Percentiles rank a stretch among this genome's conserved stretches.
phyloP scores from a whole-genome alignment of 371 early-diverging fungal species.

The Apophysomyces sp. region DNA sequence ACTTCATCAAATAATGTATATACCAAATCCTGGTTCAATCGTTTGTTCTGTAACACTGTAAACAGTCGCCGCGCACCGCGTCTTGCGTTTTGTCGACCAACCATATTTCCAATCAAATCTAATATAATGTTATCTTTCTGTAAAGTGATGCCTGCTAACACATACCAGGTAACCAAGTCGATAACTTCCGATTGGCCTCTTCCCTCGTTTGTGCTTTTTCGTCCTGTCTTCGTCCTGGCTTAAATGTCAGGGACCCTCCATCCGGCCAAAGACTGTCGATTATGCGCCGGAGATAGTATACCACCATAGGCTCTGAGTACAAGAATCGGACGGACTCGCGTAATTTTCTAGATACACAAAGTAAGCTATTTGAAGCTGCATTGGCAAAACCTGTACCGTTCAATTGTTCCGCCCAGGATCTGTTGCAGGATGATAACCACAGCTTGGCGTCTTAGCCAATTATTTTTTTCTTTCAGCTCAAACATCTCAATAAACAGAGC shows the following conservation, averaged over 20 bases:
- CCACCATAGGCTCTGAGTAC: slow-evolving; percentile 44
- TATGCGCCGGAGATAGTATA: slow-evolving; percentile 34
- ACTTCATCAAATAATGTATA: slow-evolving; percentile 77
- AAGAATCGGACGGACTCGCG: slow-evolving; percentile 40
- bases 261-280: slow-evolving; percentile 55
- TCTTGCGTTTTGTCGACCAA: slow-evolving; percentile 81
- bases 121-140: slow-evolving; percentile 14
- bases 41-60: slow-evolving; percentile 71
- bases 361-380: not conserved
- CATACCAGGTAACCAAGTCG: slow-evolving; percentile 62
- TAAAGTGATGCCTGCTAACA: not conserved
- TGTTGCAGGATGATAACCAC: slow-evolving; percentile 82
- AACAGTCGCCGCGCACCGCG: slow-evolving; percentile 75
- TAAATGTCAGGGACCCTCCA: slow-evolving; percentile 34
- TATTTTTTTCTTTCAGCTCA: slow-evolving; percentile 82
- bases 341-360: slow-evolving; percentile 32
- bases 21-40: slow-evolving; percentile 76
- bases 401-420: slow-evolving; percentile 84
- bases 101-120: slow-evolving; percentile 75
- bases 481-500: slow-evolving; percentile 87
- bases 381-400: slow-evolving; percentile 48
- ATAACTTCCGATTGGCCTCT: slow-evolving; percentile 66
- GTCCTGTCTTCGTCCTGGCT: slow-evolving; percentile 48
- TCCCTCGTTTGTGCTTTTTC: slow-evolving; percentile 55
- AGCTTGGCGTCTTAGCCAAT: slow-evolving; percentile 87